Conservation (phyloP, 108 stramenopile genomes). For the Stephanodiscus triporus region DNA sequence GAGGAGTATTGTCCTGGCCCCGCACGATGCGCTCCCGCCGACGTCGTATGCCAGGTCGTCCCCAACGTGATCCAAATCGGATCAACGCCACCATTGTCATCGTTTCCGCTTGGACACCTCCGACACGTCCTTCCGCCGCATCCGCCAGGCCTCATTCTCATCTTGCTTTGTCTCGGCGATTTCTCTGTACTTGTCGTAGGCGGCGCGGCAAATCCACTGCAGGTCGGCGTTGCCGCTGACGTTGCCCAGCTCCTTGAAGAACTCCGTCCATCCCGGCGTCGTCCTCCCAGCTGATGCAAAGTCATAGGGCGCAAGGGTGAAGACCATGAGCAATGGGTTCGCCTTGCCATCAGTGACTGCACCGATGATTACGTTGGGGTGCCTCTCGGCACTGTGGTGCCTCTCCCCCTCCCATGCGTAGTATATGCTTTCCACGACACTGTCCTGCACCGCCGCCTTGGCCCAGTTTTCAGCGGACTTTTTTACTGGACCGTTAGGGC, state of each 20-base stretch:
- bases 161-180: conserved; percentile 58
- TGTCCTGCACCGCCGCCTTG: conserved; percentile 61
- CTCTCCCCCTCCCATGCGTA: conserved; percentile 89
- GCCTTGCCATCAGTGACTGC: too few species aligned
- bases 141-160: conserved; percentile 28
- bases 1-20: conserved; percentile 89
- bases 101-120: conserved; percentile 14
- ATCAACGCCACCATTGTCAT: conserved; percentile 41
- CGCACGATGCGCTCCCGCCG: conserved; percentile 74
- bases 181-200: too few species aligned
- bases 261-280: conserved; percentile 78
- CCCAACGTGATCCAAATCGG: conserved; percentile 79
- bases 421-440: conserved; percentile 77
- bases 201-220: conserved; percentile 90
- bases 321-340: conserved; percentile 86
- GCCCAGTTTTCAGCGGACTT: conserved; percentile 79
- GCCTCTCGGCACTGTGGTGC: conserved; percentile 88
- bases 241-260: conserved; percentile 75
- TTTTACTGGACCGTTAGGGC: conserved; percentile 61
- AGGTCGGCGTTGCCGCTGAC: conserved; percentile 74
- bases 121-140: conserved; percentile 17
- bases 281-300: conserved; percentile 90
- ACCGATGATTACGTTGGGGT: too few species aligned
- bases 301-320: conserved; percentile 85
- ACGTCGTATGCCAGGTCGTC: conserved; percentile 90